Conservation (phyloP, 352 stramenopile species). For the Globisporangium uncinulatum region DNA sequence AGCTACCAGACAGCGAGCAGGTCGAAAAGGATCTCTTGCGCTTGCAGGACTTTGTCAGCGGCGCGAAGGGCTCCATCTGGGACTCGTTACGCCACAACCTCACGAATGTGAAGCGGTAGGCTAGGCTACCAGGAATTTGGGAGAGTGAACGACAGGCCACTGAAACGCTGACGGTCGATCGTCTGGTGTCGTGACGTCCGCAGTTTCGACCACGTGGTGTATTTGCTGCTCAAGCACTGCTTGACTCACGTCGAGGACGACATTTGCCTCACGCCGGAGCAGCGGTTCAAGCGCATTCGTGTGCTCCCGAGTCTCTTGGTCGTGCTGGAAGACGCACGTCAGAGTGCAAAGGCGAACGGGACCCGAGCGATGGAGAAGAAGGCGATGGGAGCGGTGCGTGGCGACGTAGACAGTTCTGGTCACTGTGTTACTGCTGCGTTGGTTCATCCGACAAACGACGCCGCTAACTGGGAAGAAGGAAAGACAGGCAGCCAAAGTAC, state of each 20-base stretch:
- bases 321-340: constrained; percentile 31
- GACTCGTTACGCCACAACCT: constrained; percentile 55
- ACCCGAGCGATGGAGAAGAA: constrained; percentile 40
- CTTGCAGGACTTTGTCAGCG: constrained; percentile 61
- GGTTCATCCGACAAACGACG: no score
- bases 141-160: background rate
- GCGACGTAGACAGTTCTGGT: background rate
- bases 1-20: constrained; percentile 29
- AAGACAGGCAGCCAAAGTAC: constrained; percentile 30
- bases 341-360: constrained; percentile 17
- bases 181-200: constrained; percentile 1
- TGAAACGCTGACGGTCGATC: background rate
- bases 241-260: constrained; percentile 36
- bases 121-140: background rate
- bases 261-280: constrained; percentile 22
- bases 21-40: constrained; percentile 50
- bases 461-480: no score
- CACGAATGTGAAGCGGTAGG: constrained; percentile 60
- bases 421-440: background rate
- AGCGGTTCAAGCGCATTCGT: constrained; percentile 50
- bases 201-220: constrained; percentile 60
- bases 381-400: constrained; percentile 45
- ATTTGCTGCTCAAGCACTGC: constrained; percentile 49
- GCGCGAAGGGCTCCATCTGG: constrained; percentile 55
- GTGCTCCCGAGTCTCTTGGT: constrained; percentile 37